Percentiles rank a stretch among this genome's conserved stretches.
Conservation (phyloP, 257 asterid genomes). For the Thymus mandschuricus region DNA sequence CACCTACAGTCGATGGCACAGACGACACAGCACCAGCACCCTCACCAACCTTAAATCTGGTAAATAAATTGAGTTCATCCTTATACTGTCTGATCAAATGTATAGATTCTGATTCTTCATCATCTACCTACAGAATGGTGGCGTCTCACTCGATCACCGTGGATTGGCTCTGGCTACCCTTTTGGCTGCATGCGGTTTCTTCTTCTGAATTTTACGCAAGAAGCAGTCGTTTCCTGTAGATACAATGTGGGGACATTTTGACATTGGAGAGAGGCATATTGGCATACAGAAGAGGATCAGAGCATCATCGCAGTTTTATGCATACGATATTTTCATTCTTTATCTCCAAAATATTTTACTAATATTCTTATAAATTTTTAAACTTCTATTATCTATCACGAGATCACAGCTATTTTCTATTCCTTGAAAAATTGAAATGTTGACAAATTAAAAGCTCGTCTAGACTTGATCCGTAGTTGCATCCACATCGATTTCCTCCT, state of each 20-base stretch:
- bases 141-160: constrained; percentile 43
- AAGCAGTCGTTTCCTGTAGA: constrained; percentile 38
- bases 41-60: constrained; percentile 75
- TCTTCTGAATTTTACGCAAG: constrained; percentile 31
- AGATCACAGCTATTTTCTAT: constrained; percentile 20
- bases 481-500: constrained; percentile 57
- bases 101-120: constrained; percentile 29
- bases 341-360: constrained; percentile 33
- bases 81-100: constrained; percentile 13
- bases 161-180: constrained; percentile 53
- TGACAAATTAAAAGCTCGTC: constrained; percentile 31
- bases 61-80: constrained; percentile 35
- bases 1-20: constrained; percentile 60
- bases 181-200: constrained; percentile 50
- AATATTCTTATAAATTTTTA: constrained; percentile 30
- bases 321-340: constrained; percentile 44
- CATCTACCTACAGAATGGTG: constrained; percentile 62
- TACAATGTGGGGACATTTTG: constrained; percentile 37
- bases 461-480: constrained; percentile 48
- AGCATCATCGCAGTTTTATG: constrained; percentile 47
- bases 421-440: neutral
- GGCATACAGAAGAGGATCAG: constrained; percentile 67
- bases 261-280: constrained; percentile 33
- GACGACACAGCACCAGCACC: constrained; percentile 85
- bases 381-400: constrained; percentile 35